Percentiles rank a stretch among this genome's conserved stretches.
Evolutionary conservation across 306 rosid species (phyloP).

Genomic region (Fragaria iinumae): DNA sequence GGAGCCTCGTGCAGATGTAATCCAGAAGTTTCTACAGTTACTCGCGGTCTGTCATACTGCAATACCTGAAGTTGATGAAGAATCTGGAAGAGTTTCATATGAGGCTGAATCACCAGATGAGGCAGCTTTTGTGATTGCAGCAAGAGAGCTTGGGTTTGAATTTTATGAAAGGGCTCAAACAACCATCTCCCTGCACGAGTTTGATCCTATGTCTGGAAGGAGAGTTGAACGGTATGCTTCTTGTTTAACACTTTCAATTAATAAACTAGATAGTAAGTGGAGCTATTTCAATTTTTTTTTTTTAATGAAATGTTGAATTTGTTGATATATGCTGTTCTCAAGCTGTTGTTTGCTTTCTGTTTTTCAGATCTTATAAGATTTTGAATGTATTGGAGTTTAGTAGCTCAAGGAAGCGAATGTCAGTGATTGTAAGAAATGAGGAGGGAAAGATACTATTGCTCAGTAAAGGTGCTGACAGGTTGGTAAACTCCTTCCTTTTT

Average conservation of each 20-base stretch:
- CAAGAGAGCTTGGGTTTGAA: slow-evolving; percentile 92
- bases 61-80: slow-evolving; percentile 86
- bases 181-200: slow-evolving; percentile 59
- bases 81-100: slow-evolving; percentile 66
- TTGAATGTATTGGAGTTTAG: slow-evolving; percentile 77
- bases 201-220: slow-evolving; percentile 46
- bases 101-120: slow-evolving; percentile 99
- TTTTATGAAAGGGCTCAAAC: slow-evolving; percentile 75
- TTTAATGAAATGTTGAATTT: not conserved
- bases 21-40: slow-evolving; percentile 63
- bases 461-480: slow-evolving; percentile 99
- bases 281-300: no score
- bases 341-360: slow-evolving; percentile 11
- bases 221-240: slow-evolving; percentile 55
- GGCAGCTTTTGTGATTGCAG: slow-evolving; percentile 97
- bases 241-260: slow-evolving; percentile 1
- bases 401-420: slow-evolving; percentile 95
- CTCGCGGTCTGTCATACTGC: slow-evolving; percentile 94
- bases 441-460: slow-evolving; percentile 71
- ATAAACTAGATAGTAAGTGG: not conserved
- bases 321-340: not conserved
- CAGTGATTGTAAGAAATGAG: slow-evolving; percentile 68
- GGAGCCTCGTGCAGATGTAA: slow-evolving; percentile 62
- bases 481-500: slow-evolving; percentile 33
- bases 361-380: slow-evolving; percentile 68